Evolutionary conservation across 208 protist species (phyloP), one percentile per base, ranked within the genome.

Genomic region (Lotmaria passim): DNA sequence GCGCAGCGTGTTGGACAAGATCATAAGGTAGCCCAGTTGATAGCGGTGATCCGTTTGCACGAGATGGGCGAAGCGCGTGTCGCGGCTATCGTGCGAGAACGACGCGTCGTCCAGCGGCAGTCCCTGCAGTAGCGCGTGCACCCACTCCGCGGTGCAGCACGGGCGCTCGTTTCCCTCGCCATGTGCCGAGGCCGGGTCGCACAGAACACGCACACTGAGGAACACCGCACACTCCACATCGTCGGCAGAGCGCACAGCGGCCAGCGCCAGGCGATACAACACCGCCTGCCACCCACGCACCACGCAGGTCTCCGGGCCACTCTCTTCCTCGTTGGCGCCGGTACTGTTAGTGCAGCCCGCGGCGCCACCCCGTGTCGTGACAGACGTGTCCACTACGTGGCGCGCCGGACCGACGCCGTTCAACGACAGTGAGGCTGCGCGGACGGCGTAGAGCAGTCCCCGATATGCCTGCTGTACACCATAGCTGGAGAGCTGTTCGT

Each of bases 151-250:
- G 17, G 81, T 90, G 63, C 85, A 91, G 56, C 73, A 91, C 17
- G 91, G 91, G 0, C 86, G 78, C 28, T 92, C 91, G 56, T 96
- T 96, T n/a, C 91, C 91, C 58, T 93, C 81, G 30, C 91, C 91
- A 53, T 86, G 82, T 0, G 59, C 63, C 6, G 87, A 75, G 1
- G 82, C 82, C 12, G 71, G 75, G 61, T 93, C 88, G 55, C 78
- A 87, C 28, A 96, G 57, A 3, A 93, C 59, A 4, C 81, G 83
- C 7, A 59, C 77, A 5, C 87, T 89, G 14, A 93, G 39, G 58
- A 87, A 96, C 12, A 87, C 60, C 15, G 70, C 48, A 50, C 77
- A 80, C 31, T 63, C 61, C 30, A 86, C 31, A 33, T 55, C 67
- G 5, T 30, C 8, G 14, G 61, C 58, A 4, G 72, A 82, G 3